Evolutionary conservation across 345 rosid genomes (phyloP).

Genomic region (Eucalyptus pauciflora): DNA sequence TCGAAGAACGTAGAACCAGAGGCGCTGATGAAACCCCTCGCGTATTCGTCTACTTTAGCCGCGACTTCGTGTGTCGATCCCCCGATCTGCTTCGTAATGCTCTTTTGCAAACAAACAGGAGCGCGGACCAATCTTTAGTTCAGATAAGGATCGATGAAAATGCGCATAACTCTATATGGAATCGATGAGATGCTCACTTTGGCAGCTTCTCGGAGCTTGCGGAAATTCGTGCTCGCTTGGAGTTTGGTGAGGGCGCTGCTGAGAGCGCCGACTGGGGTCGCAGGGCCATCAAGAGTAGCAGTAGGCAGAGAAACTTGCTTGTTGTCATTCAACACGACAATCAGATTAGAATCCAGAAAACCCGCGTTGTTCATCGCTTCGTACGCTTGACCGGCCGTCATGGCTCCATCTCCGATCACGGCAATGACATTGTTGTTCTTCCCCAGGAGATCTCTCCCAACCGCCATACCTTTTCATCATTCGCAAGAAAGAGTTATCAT

Average conservation of each 20-base stretch:
- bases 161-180: neutral
- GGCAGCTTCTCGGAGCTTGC: constrained; percentile 62
- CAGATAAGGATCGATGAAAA: neutral
- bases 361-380: constrained; percentile 79
- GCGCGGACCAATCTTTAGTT: neutral
- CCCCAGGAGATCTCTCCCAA: constrained; percentile 49
- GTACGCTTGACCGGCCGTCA: constrained; percentile 75
- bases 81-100: constrained; percentile 47
- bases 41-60: constrained; percentile 62
- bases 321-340: constrained; percentile 52
- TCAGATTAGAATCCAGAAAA: constrained; percentile 46
- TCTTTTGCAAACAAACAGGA: constrained; percentile 13
- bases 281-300: constrained; percentile 69
- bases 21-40: constrained; percentile 58
- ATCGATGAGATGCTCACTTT: constrained; percentile 18
- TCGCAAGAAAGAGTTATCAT: neutral
- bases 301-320: constrained; percentile 73
- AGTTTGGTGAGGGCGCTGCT: constrained; percentile 41
- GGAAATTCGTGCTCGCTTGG: constrained; percentile 49
- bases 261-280: constrained; percentile 67
- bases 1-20: constrained; percentile 50
- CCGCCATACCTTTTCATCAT: constrained; percentile 44
- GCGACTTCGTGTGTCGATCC: constrained; percentile 47
- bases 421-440: constrained; percentile 53
- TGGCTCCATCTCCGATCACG: constrained; percentile 75